Evolutionary conservation across 164 flowering plant genomes (phyloP), one percentile per base, ranked within the genome.

Genomic region (Nymphaea colorata): DNA sequence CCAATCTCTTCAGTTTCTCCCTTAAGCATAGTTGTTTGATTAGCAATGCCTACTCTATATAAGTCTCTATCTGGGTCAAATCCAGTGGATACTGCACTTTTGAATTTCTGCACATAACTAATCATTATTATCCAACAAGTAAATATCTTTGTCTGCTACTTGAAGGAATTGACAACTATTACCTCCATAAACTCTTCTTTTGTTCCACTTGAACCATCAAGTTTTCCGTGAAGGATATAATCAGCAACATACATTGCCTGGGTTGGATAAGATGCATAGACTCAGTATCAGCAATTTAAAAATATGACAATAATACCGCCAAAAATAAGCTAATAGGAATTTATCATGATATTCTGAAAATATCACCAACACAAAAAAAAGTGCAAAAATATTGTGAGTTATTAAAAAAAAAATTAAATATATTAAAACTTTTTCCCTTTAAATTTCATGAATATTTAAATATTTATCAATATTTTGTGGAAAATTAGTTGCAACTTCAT

Each of bases 1-100:
- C 98, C 98, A 72, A 93, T 93, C 53, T 93, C 97, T 78, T 91
- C 98, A 16, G 98, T 94, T 79, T 94, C 98, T 71, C 96, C 96
- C 82, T 91, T 94, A 64, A 94, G 92, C 98, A 94, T 94, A 6
- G 98, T 94, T 15, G 98, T 94, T 75, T 94, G 98, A 70, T 94
- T 94, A 60, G 98, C 98, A 76, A 94, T 85, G 71, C 98, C 98
- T 70, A 84, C 77, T 80, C 84, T 94, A 1, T 66, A 62, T 42
- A 94, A 86, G 76, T 94, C 98, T 7, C 3, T 44, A 68, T 94
- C 95, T 41, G 98, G 98, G 82, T 94, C 95, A 80, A 94, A 91
- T 5, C 96, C 98, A 64, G 80, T 53, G 14, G 98, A 91, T 72
- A 87, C 82, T 41, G 98, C 97, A 83, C 59, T 66, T 72, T 94